Evolutionary conservation across 208 protist species (phyloP).

Genomic region (Crithidia fasciculata): DNA sequence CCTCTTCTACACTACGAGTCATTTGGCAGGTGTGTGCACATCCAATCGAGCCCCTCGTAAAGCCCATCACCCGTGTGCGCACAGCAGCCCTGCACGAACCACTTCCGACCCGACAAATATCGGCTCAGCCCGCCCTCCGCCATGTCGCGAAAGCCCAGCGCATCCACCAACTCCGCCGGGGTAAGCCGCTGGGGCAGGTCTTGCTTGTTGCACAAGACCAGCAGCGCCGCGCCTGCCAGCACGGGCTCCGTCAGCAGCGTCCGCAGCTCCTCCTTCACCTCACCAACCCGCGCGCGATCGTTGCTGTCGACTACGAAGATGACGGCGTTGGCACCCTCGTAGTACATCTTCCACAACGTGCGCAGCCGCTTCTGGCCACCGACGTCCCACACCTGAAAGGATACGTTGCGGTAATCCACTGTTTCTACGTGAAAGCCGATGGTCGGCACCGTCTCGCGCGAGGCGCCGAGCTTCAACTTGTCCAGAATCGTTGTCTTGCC

Average conservation of each 20-base stretch:
- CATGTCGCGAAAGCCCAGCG: conserved; percentile 53
- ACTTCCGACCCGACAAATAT: conserved; percentile 61
- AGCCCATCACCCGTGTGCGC: conserved; percentile 96
- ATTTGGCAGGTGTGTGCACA: conserved; percentile 79
- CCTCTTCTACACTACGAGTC: conserved; percentile 4
- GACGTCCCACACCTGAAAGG: conserved; percentile 98
- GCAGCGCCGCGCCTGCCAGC: conserved; percentile 79
- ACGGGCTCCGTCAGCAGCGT: conserved; percentile 84
- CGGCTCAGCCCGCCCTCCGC: conserved; percentile 38
- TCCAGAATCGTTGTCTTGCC: conserved; percentile 99
- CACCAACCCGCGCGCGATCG: conserved; percentile 82
- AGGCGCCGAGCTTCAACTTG: conserved; percentile 96
- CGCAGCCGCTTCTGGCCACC: conserved; percentile 96
- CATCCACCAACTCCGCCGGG: conserved; percentile 64
- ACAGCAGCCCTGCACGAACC: conserved; percentile 96
- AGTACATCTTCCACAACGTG: conserved; percentile 97
- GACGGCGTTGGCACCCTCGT: conserved; percentile 93
- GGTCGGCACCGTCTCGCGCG: conserved; percentile 97
- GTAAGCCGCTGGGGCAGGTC: conserved; percentile 81
- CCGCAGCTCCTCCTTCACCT: conserved; percentile 81
- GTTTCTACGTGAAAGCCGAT: conserved; percentile 98
- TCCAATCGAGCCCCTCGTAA: conserved; percentile 97
- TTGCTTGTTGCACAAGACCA: conserved; percentile 97
- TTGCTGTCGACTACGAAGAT: conserved; percentile 96
- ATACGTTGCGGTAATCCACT: conserved; percentile 98